phyloP scores from a whole-genome alignment of 2,329 filamentous ascomycete species.

The Xylogone sp. region DNA sequence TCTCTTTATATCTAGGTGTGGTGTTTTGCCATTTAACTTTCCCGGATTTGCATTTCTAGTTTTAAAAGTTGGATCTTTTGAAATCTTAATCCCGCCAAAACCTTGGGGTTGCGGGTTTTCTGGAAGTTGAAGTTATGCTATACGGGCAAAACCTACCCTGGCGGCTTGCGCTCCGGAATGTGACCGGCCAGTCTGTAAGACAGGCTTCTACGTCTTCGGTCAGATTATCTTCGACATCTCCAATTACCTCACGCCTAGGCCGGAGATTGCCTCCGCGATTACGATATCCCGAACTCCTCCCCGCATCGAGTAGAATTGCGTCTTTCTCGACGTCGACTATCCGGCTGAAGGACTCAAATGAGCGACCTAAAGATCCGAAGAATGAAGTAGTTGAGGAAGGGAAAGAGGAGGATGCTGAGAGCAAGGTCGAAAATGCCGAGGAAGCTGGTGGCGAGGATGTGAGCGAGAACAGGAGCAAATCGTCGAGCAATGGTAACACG shows the following conservation, averaged over 20 bases:
- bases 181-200: slow-evolving; percentile 16
- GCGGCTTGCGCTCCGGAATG: slow-evolving; percentile 48
- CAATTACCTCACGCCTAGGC: slow-evolving; percentile 6
- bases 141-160: slow-evolving; percentile 62
- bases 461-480: slow-evolving; percentile 28
- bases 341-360: slow-evolving; percentile 37
- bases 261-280: slow-evolving; percentile 7
- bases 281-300: slow-evolving; percentile 30
- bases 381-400: slow-evolving; percentile 33
- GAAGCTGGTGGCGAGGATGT: slow-evolving; percentile 42
- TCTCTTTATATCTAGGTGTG: not conserved
- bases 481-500: slow-evolving; percentile 15
- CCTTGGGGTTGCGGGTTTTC: too few relatives aligned
- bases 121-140: slow-evolving; percentile 50
- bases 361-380: slow-evolving; percentile 33
- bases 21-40: not conserved
- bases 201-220: slow-evolving; percentile 11
- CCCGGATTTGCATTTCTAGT: not conserved
- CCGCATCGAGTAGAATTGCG: slow-evolving; percentile 32
- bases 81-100: too few relatives aligned
- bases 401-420: slow-evolving; percentile 35
- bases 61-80: too few relatives aligned
- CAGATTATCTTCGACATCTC: slow-evolving; percentile 19
- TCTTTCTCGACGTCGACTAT: slow-evolving; percentile 48
- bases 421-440: slow-evolving; percentile 25